Evolutionary conservation across 257 asterid species (phyloP).

Genomic region (Thymus quinquecostatus): DNA sequence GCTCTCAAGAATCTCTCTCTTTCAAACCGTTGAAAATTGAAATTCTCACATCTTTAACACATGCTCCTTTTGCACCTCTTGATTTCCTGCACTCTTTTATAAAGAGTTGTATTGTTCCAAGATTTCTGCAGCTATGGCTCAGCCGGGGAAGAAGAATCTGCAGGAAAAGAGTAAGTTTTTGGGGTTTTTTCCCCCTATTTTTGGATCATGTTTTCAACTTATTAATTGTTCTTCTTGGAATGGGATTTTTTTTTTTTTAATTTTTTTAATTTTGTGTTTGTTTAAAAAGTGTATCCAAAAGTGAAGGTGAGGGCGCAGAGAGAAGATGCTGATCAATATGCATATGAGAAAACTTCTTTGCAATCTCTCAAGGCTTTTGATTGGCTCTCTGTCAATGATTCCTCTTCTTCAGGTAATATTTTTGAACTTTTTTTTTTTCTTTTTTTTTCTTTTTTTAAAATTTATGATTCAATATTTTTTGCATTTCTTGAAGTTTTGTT

Average conservation of each 20-base stretch:
- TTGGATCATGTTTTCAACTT: constrained; percentile 9
- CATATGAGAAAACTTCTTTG: constrained; percentile 64
- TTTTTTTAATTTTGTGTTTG: neutral
- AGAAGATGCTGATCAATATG: constrained; percentile 74
- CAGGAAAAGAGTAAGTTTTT: constrained; percentile 33
- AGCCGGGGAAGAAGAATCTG: constrained; percentile 32
- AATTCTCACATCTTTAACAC: constrained; percentile 29
- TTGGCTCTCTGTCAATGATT: constrained; percentile 53
- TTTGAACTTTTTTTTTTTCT: neutral
- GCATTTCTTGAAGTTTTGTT: constrained; percentile 12
- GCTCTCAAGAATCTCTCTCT: constrained; percentile 25
- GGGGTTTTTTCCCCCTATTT: neutral
- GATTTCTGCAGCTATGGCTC: constrained; percentile 23
- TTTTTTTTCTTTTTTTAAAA: neutral
- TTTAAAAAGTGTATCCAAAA: constrained; percentile 73
- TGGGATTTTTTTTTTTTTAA: constrained; percentile 15
- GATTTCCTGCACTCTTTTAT: neutral
- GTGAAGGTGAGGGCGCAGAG: constrained; percentile 76
- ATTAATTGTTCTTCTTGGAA: constrained; percentile 29
- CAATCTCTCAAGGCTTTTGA: constrained; percentile 69
- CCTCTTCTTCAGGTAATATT: constrained; percentile 62
- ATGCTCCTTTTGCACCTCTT: constrained; percentile 12
- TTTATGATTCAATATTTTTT: neutral
- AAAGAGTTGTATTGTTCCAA: constrained; percentile 3
- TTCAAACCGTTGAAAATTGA: constrained; percentile 27